Percentiles rank a stretch among this genome's conserved stretches.
Conservation (phyloP, 768 basidiomycete species). For the Cytidiella melzeri region DNA sequence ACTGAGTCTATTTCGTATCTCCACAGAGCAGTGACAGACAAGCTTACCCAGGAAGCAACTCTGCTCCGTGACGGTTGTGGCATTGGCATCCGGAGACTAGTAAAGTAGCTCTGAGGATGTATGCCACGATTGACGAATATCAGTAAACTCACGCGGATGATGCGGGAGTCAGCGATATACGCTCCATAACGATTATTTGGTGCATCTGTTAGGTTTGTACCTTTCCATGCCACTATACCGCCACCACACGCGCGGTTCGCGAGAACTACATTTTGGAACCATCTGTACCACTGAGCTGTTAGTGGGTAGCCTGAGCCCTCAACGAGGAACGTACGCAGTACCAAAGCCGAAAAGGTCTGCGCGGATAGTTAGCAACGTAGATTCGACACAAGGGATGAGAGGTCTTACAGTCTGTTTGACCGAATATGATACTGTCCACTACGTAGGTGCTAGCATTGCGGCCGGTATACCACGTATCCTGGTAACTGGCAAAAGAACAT, state of each 20-base stretch:
- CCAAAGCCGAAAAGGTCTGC: conserved; percentile 56
- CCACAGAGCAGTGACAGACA: neutral
- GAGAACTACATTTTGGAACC: conserved; percentile 53
- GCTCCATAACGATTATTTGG: conserved; percentile 48
- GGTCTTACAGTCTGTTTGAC: conserved; percentile 54
- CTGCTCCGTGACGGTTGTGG: conserved; percentile 36
- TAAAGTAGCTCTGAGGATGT: neutral
- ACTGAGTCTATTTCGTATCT: too few relatives aligned
- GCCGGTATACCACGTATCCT: conserved; percentile 65
- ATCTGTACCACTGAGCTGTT: too few relatives aligned
- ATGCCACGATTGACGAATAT: neutral
- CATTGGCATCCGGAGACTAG: conserved; percentile 58
- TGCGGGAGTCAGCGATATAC: conserved; percentile 47
- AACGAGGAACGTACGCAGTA: conserved; percentile 41
- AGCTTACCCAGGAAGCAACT: conserved; percentile 45
- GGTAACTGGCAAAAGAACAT: conserved; percentile 53
- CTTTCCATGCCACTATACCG: conserved; percentile 60
- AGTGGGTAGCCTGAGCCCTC: neutral
- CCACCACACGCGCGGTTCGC: conserved; percentile 63
- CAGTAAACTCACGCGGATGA: conserved; percentile 43
- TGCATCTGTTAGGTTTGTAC: conserved; percentile 46
- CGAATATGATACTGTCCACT: conserved; percentile 55
- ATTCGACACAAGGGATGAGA: too few relatives aligned
- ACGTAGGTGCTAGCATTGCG: conserved; percentile 52
- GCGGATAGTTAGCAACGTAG: too few relatives aligned